A percentile compares a stretch with the other conserved stretches of the same genome.
Evolutionary conservation across 495 filamentous ascomycete species (phyloP).

Genomic region (Chaetomium tenue): DNA sequence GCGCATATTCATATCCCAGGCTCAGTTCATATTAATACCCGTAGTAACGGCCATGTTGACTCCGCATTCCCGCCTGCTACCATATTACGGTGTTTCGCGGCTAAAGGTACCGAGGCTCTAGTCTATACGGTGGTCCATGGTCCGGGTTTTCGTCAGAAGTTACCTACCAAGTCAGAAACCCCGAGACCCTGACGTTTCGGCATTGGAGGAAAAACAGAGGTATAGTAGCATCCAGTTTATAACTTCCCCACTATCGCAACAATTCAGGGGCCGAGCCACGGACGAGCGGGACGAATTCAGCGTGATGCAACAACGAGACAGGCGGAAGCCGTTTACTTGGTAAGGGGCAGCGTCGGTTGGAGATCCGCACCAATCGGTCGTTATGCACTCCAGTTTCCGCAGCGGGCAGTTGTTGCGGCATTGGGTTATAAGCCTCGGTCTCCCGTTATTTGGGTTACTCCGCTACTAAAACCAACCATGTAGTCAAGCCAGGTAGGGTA

Average conservation of each 20-base stretch:
- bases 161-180: not conserved
- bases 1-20: not conserved
- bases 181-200: not conserved
- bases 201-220: slow-evolving; percentile 14
- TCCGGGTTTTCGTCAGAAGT: not conserved
- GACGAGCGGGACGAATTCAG: not conserved
- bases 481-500: no score
- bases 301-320: not conserved
- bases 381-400: not conserved
- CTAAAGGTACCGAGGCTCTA: slow-evolving; percentile 5
- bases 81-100: slow-evolving; percentile 5
- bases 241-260: slow-evolving; percentile 6
- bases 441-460: no score
- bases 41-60: not conserved
- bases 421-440: no score
- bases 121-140: slow-evolving; percentile 5
- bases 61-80: not conserved
- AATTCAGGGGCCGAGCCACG: slow-evolving; percentile 10
- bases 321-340: not conserved
- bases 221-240: slow-evolving; percentile 2
- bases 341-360: not conserved
- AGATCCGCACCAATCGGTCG: slow-evolving; percentile 1
- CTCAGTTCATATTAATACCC: slow-evolving; percentile 1
- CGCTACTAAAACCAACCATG: no score
- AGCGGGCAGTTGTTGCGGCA: no score